Conservation (phyloP, 148 eudicot genomes). For the Rhododendron ferrugineum region DNA sequence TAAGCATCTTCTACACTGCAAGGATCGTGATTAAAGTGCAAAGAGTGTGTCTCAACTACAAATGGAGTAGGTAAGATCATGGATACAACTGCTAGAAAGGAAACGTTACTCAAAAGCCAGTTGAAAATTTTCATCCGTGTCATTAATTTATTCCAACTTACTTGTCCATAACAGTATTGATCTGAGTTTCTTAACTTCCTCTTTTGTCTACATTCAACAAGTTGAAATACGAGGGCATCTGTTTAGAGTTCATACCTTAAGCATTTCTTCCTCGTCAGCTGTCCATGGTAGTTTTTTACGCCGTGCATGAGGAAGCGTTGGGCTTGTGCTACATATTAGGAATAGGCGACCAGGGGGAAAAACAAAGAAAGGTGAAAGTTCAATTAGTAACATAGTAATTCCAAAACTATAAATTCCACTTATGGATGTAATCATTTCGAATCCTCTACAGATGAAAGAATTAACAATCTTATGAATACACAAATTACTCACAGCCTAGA, state of each 20-base stretch:
- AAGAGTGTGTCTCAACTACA: not conserved
- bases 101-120: not conserved
- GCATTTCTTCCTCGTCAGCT: slow-evolving; percentile 57
- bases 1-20: not conserved
- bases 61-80: not conserved
- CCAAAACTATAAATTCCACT: not conserved
- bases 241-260: slow-evolving; percentile 35
- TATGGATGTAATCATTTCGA: not conserved
- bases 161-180: not conserved
- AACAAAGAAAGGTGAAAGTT: not conserved
- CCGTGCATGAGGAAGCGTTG: slow-evolving; percentile 22
- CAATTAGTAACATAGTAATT: not conserved
- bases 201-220: not conserved
- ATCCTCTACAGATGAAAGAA: not conserved
- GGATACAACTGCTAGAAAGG: not conserved
- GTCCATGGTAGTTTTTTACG: slow-evolving; percentile 51
- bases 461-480: not conserved
- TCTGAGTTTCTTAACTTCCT: not conserved
- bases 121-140: not conserved
- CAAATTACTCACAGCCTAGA: slow-evolving; percentile 22
- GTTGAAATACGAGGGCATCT: not conserved
- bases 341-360: slow-evolving; percentile 4
- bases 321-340: slow-evolving; percentile 20
- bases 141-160: not conserved
- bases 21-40: not conserved